A percentile compares a stretch with the other conserved stretches of the same genome.
phyloP scores from a whole-genome alignment of 2,329 filamentous ascomycete species.

The Talaromyces islandicus region DNA sequence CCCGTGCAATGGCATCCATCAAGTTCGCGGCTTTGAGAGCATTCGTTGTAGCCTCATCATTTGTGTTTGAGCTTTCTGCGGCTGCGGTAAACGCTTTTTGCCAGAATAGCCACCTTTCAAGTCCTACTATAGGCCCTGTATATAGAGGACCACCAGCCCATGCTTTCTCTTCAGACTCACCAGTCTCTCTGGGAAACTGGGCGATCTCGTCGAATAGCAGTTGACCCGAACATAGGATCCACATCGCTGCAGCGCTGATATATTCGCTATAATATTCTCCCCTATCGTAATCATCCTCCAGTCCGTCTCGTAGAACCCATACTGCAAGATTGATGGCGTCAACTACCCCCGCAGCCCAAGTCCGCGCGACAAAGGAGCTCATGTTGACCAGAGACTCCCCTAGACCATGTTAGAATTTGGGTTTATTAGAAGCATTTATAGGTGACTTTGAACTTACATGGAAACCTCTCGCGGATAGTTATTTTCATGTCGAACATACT shows the following conservation, averaged over 20 bases:
- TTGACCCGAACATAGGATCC: constrained; percentile 8
- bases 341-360: background rate
- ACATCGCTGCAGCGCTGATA: constrained; percentile 4
- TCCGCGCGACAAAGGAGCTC: background rate
- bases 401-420: background rate
- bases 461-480: background rate
- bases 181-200: background rate
- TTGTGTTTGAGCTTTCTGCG: background rate
- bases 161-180: background rate
- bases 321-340: background rate
- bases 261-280: background rate
- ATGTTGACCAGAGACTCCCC: background rate
- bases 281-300: background rate
- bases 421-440: background rate
- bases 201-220: constrained; percentile 3
- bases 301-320: background rate
- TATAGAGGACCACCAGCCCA: background rate
- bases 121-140: constrained; percentile 2
- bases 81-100: constrained; percentile 7
- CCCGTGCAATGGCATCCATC: constrained; percentile 1
- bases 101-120: constrained; percentile 5
- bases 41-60: background rate
- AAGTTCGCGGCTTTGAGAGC: background rate
- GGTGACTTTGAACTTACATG: background rate
- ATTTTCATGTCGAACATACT: background rate